These are phyloP conservation scores for Neopestalotiopsis sp. DNA, from an alignment of 2,329 filamentous ascomycete genomes.

Conservation along the genomic window DNA sequence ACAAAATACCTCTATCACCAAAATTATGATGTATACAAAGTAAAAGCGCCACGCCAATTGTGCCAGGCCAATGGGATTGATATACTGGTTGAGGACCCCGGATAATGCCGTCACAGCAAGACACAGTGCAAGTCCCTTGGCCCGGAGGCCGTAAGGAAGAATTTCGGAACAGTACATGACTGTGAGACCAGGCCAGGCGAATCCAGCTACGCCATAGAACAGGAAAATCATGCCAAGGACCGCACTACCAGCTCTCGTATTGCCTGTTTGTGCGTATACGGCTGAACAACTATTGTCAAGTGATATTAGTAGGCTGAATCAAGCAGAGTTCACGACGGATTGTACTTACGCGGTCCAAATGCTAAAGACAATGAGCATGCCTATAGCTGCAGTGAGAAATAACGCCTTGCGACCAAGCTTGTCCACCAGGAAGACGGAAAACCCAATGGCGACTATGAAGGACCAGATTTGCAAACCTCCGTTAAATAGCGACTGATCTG, in stretches of 20 bases:
- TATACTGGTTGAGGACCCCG: constrained; percentile 41
- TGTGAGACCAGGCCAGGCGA: constrained; percentile 60
- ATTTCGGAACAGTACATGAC: constrained; percentile 55
- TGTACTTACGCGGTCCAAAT: constrained; percentile 36
- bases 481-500: constrained; percentile 39
- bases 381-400: constrained; percentile 25
- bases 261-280: constrained; percentile 35
- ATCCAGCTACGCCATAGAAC: constrained; percentile 54
- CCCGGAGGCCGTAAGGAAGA: constrained; percentile 57
- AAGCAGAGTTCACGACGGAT: neutral
- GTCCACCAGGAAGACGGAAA: constrained; percentile 20
- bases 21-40: constrained; percentile 58
- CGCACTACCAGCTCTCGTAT: constrained; percentile 35
- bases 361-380: constrained; percentile 40
- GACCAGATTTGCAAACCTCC: constrained; percentile 27
- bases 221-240: constrained; percentile 35
- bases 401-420: constrained; percentile 23
- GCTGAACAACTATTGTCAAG: constrained; percentile 31
- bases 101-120: constrained; percentile 35
- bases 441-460: neutral
- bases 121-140: constrained; percentile 51
- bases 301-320: neutral
- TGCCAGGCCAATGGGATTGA: constrained; percentile 59
- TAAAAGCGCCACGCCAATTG: constrained; percentile 60
- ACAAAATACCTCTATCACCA: constrained; percentile 32